Conservation (phyloP, 2,329 filamentous ascomycete species). For the Fusarium nurragi region DNA sequence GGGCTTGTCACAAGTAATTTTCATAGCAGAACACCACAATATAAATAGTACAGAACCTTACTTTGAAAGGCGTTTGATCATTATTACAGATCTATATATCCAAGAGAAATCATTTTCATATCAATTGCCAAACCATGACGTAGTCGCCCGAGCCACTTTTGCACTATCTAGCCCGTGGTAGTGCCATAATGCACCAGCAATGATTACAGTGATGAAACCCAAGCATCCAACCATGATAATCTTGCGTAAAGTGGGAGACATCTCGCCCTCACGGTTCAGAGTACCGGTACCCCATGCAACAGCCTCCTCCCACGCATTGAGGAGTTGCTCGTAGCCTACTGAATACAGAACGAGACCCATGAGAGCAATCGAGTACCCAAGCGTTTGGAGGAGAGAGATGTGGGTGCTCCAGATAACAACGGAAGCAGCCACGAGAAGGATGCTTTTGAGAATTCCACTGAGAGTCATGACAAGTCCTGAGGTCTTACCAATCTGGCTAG, state of each 20-base stretch:
- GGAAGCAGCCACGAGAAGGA: conserved; percentile 79
- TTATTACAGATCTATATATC: conserved; percentile 36
- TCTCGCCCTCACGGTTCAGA: conserved; percentile 35
- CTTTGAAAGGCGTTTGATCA: conserved; percentile 23
- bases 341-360: conserved; percentile 62
- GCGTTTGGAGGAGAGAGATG: conserved; percentile 74
- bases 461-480: conserved; percentile 87
- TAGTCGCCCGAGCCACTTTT: conserved; percentile 29
- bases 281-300: conserved; percentile 40
- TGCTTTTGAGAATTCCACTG: conserved; percentile 87
- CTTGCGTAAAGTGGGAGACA: conserved; percentile 36
- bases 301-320: conserved; percentile 35
- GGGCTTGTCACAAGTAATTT: background rate
- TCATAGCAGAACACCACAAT: background rate
- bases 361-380: conserved; percentile 80
- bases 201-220: conserved; percentile 42
- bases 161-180: conserved; percentile 31
- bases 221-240: conserved; percentile 37
- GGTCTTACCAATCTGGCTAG: conserved; percentile 80
- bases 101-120: conserved; percentile 21
- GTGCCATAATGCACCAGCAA: conserved; percentile 43
- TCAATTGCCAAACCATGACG: conserved; percentile 38
- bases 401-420: conserved; percentile 81
- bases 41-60: background rate
- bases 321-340: conserved; percentile 50